phyloP scores from a whole-genome alignment of 2,329 filamentous ascomycete species.

The Fusarium sp. region DNA sequence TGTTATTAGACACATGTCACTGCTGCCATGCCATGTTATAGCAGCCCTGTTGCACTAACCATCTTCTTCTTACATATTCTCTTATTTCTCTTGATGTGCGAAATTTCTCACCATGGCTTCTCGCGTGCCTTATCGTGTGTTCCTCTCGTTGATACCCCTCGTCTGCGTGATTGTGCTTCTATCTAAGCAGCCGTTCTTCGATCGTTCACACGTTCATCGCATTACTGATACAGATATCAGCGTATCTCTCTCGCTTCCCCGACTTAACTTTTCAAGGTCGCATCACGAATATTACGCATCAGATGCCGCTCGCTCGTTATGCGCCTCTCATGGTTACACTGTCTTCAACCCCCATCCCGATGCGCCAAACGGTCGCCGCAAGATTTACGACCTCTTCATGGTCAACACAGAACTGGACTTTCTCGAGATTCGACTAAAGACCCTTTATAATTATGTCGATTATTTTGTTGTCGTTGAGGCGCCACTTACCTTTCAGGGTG shows the following conservation, averaged over 20 bases:
- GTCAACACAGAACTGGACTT: conserved; percentile 72
- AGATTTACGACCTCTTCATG: conserved; percentile 65
- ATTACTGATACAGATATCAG: conserved; percentile 38
- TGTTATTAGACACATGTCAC: not conserved
- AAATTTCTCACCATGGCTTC: conserved; percentile 11
- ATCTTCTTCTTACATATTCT: not conserved
- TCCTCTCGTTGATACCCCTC: conserved; percentile 14
- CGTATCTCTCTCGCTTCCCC: conserved; percentile 33
- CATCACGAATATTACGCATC: conserved; percentile 45
- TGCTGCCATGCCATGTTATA: not conserved
- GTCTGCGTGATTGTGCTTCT: conserved; percentile 28
- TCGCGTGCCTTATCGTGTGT: conserved; percentile 1
- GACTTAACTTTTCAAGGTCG: conserved; percentile 38
- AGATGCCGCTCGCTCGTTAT: conserved; percentile 42
- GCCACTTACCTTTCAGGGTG: conserved; percentile 65
- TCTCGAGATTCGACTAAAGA: conserved; percentile 70
- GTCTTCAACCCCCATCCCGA: conserved; percentile 40
- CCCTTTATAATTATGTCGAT: conserved; percentile 66
- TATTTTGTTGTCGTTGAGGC: conserved; percentile 73
- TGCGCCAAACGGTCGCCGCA: conserved; percentile 41
- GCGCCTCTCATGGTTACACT: conserved; percentile 46
- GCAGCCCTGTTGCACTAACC: not conserved
- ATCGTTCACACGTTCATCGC: conserved; percentile 20
- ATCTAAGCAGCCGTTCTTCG: conserved; percentile 28
- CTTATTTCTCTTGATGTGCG: not conserved